phyloP scores from a whole-genome alignment of 352 stramenopile genomes.

The Phytophthora boehmeriae region DNA sequence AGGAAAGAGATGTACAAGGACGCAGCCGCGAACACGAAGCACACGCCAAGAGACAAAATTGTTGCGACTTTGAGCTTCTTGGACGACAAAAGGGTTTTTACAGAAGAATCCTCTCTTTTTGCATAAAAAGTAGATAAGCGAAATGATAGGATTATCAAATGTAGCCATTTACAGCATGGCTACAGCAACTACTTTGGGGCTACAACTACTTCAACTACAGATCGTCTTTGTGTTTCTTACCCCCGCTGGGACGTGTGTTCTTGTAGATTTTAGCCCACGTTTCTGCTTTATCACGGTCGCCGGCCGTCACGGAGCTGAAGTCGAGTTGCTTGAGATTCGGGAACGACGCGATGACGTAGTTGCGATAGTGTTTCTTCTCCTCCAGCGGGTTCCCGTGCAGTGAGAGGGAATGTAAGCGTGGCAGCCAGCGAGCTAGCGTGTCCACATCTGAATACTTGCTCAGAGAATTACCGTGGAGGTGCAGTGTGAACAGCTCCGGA shows the following conservation, averaged over 20 bases:
- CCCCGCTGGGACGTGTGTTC: constrained; percentile 26
- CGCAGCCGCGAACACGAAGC: constrained; percentile 28
- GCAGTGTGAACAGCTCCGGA: constrained; percentile 61
- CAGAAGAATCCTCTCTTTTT: no score
- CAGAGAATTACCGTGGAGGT: constrained; percentile 80
- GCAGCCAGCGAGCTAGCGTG: constrained; percentile 46
- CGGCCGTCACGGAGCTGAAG: constrained; percentile 71
- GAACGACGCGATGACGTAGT: constrained; percentile 80
- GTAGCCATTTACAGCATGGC: background rate
- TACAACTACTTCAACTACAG: background rate
- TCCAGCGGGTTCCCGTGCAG: constrained; percentile 86
- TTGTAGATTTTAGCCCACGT: constrained; percentile 79
- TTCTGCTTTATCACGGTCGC: constrained; percentile 68
- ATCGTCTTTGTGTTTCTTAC: constrained; percentile 17
- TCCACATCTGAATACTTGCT: constrained; percentile 70
- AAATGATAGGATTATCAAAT: background rate
- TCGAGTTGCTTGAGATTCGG: constrained; percentile 73
- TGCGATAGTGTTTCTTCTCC: constrained; percentile 89
- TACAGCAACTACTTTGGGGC: background rate
- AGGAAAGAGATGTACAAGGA: constrained; percentile 45
- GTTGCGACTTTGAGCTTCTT: constrained; percentile 5
- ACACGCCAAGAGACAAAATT: constrained; percentile 26
- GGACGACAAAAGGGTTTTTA: background rate
- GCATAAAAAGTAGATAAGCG: background rate
- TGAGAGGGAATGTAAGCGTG: constrained; percentile 65